These are phyloP conservation scores for Lanmaoa rubissima DNA, from an alignment of 768 basidiomycete genomes.

Conservation along the genomic window DNA sequence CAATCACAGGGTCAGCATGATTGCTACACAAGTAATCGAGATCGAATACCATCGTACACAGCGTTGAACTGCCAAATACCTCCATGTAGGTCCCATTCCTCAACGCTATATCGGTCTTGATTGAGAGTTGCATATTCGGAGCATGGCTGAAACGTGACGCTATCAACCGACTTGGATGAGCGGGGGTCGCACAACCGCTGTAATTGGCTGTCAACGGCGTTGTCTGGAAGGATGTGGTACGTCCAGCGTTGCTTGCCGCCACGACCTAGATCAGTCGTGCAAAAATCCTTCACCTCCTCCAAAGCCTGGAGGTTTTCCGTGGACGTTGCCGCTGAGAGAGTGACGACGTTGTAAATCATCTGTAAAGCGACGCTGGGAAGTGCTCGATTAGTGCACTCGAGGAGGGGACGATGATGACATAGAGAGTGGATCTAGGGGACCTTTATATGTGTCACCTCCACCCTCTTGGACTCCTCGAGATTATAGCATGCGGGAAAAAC, in stretches of 20 bases:
- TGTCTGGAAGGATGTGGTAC: constrained; percentile 47
- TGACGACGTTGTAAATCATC: constrained; percentile 38
- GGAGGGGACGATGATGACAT: constrained; percentile 16
- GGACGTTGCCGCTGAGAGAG: constrained; percentile 45
- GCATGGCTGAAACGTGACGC: constrained; percentile 46
- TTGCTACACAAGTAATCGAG: constrained; percentile 22
- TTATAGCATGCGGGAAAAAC: constrained; percentile 19
- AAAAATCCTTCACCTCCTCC: constrained; percentile 53
- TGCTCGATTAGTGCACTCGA: constrained; percentile 1
- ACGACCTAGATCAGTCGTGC: constrained; percentile 51
- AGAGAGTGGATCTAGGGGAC: constrained; percentile 1
- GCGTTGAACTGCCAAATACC: constrained; percentile 45
- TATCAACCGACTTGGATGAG: constrained; percentile 35
- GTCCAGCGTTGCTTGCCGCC: constrained; percentile 53
- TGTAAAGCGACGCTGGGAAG: neutral
- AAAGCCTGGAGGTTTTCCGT: constrained; percentile 49
- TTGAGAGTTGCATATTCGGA: constrained; percentile 33
- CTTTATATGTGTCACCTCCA: constrained; percentile 22
- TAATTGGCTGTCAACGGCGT: constrained; percentile 39
- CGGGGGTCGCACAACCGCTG: constrained; percentile 36
- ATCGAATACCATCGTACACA: constrained; percentile 42
- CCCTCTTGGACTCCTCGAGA: constrained; percentile 12
- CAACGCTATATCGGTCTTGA: constrained; percentile 42
- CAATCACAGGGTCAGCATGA: constrained; percentile 15
- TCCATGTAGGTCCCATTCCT: constrained; percentile 41